A percentile compares a stretch with the other conserved stretches of the same genome.
Evolutionary conservation across 371 early-diverging fungal species (phyloP).

Genomic region (Gilbertella persicaria): DNA sequence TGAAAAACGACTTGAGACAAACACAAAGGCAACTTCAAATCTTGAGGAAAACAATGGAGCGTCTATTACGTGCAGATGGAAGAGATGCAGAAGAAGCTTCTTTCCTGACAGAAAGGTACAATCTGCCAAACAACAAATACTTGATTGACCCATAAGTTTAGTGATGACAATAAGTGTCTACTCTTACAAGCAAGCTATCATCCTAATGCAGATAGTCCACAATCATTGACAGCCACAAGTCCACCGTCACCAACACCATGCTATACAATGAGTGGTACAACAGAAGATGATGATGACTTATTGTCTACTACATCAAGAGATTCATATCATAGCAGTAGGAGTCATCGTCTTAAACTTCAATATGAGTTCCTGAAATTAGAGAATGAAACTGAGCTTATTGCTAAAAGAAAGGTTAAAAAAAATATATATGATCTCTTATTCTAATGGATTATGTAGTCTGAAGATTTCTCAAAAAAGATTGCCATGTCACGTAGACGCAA

Average conservation of each 20-base stretch:
- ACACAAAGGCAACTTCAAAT: conserved; percentile 34
- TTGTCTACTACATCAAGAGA: conserved; percentile 10
- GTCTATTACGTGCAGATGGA: conserved; percentile 34
- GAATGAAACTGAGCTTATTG: background rate
- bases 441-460: conserved; percentile 3
- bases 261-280: background rate
- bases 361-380: conserved; percentile 16
- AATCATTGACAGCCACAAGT: conserved; percentile 10
- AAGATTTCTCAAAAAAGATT: conserved; percentile 15
- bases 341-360: background rate
- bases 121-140: too few relatives aligned
- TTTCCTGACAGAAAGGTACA: background rate
- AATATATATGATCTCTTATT: background rate
- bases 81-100: conserved; percentile 10
- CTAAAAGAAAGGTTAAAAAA: conserved; percentile 16
- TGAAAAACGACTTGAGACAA: conserved; percentile 26
- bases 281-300: conserved; percentile 17
- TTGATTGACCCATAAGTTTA: too few relatives aligned
- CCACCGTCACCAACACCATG: conserved; percentile 23
- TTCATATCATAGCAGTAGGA: conserved; percentile 3
- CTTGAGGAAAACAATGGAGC: conserved; percentile 42
- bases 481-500: conserved; percentile 18
- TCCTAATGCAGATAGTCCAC: conserved; percentile 3
- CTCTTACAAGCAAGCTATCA: conserved; percentile 20
- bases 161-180: conserved; percentile 6